Base-by-base conservation (phyloP, 2,329 filamentous ascomycete species). In the Aspergillus japonicus region DNA sequence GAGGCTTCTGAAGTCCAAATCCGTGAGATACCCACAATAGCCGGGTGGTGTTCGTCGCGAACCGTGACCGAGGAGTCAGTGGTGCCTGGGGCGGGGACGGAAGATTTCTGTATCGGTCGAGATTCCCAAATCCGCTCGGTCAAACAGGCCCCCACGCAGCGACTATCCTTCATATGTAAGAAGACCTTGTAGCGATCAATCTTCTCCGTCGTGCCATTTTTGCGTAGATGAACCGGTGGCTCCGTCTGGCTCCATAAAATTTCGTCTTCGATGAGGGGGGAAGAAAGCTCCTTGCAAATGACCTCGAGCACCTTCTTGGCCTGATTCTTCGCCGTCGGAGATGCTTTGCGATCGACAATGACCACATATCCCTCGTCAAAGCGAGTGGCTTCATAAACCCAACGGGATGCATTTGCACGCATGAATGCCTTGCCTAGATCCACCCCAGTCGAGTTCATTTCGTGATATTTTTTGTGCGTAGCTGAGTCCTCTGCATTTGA, bases 401-500 rank as follows among this genome's bases (percentile, higher is more conserved):
- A 81, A 35, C 79, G 80, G 62, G 77, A 80, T 55, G 78, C 80
- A 62, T 83, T 78, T 48, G 78, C 81, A 62, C 80, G 78, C 64
- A 84, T 77, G 65, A 87, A 85, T 19, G 81, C 78, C 70, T 84
- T 86, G 19, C 83, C 82, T 39, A 88, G 77, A 64, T 88, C 84
- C 21, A 88, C 81, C 1, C 87, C 87, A 24, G 83, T 82, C 2
- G 81, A 76, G 65, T 86, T 84, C 75, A 85, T 83, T 39, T 83
- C 82, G 69, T 89, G 87, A 65, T 85, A 89, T 63, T 85, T 86
- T 64, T 83, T 83, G 69, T 89, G 87, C 56, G 89, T 68, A 6
- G 81, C 81, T n/a, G 80, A 77, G 66, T 89, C 87, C 66, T 88
- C 85, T 6, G 78, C 73, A 53, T 83, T 83, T 0, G 86, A 87